Evolutionary conservation across 2,329 filamentous ascomycete genomes (phyloP), one percentile per base, ranked within the genome.

Genomic region (Alternaria burnsii): DNA sequence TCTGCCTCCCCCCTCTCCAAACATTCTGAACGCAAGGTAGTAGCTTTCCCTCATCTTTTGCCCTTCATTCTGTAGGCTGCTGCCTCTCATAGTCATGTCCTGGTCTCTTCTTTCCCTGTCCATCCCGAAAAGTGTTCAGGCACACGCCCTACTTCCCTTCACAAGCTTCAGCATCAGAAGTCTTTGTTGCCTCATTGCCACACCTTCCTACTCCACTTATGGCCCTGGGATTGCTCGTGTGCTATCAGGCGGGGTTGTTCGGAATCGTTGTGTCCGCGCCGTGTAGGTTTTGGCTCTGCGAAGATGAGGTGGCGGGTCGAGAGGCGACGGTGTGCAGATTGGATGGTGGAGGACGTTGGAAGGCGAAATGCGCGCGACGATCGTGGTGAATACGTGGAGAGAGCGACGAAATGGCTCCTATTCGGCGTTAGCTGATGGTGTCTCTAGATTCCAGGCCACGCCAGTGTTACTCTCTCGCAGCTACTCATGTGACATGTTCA

Each of bases 91-190:
- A 63, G 58, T 16, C n/a, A 65, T 53, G 55, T 65, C 41, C 54
- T 50, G 55, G 55, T 54, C 59, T 38, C 47, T 41, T 32, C 20
- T 46, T 30, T 42, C 38, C 36, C 16, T 34, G 20, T 32, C 18
- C 9, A 47, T 32, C 20, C 57, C 41, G 63, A 68, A 67, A 65
- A 65, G 66, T 56, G 66, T 59, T 68, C 65, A 67, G 66, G 51
- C 10, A 53, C 63, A 59, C 61, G 42, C 53, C 63, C 44, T 52
- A 34, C 38, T n/a, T 43, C 34, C 56, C 38, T 58, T 57, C 10
- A 57, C 41, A 48, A 44, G 20, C 43, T 46, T 48, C 48, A 53
- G 62, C 26, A 65, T 42, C 30, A 41, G 58, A 58, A 46, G 57
- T n/a, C 38, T 24, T 36, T 36, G 43, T 55, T 55, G 57, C 50